These are phyloP conservation scores for Pinus taeda DNA, from an alignment of 75 land plant species.

Conservation along the genomic window DNA sequence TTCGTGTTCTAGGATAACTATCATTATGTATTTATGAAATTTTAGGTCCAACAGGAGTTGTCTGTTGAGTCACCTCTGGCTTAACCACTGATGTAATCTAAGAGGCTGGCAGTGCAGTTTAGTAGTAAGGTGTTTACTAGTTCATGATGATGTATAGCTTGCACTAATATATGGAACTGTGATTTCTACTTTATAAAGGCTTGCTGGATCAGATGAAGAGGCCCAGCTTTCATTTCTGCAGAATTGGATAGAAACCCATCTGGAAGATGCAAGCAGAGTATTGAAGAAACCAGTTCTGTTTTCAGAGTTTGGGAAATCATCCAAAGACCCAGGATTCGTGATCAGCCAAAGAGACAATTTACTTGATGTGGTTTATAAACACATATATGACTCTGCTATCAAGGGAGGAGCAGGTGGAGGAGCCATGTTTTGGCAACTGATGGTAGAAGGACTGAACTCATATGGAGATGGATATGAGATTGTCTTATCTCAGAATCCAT, in stretches of 20 bases:
- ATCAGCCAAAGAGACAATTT: conserved; percentile 39
- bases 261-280: conserved; percentile 49
- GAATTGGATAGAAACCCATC: conserved; percentile 73
- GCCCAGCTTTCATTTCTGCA: conserved; percentile 59
- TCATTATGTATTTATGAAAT: too few relatives aligned
- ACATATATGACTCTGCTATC: conserved; percentile 61
- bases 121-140: too few relatives aligned
- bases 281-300: conserved; percentile 71
- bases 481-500: conserved; percentile 41
- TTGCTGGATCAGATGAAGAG: conserved; percentile 41
- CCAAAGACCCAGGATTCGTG: conserved; percentile 48
- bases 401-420: conserved; percentile 62
- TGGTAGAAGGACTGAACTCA: conserved; percentile 52
- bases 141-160: not conserved
- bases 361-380: conserved; percentile 49
- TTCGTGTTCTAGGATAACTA: not conserved
- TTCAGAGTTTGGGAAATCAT: conserved; percentile 80
- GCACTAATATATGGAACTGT: too few relatives aligned
- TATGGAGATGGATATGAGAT: conserved; percentile 80
- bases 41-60: too few relatives aligned
- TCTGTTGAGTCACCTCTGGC: too few relatives aligned
- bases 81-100: not conserved
- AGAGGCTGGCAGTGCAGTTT: too few relatives aligned
- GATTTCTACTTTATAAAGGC: conserved; percentile 36
- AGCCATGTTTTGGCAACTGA: conserved; percentile 85